phyloP scores from a whole-genome alignment of 75 land plant species.

The Isoetes taiwanensis region DNA sequence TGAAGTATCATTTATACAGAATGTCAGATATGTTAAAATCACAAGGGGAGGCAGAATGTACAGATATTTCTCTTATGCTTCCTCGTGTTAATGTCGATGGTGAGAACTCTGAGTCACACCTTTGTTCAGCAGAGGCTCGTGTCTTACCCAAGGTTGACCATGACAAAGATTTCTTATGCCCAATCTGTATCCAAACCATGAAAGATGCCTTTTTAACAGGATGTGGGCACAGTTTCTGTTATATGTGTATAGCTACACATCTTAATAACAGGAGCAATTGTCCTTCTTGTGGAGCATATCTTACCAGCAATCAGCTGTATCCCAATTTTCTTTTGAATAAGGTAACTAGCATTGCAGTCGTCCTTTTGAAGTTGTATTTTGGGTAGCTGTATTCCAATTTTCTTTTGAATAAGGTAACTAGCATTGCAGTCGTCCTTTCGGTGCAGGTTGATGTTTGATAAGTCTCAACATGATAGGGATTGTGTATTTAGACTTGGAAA shows the following conservation, averaged over 20 bases:
- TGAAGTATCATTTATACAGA: too few species aligned
- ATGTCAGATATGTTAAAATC: too few species aligned
- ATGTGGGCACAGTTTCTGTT: slow-evolving; percentile 96
- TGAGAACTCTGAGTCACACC: too few species aligned
- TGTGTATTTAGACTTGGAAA: background rate
- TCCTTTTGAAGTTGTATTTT: background rate
- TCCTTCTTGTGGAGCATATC: slow-evolving; percentile 67
- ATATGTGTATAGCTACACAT: slow-evolving; percentile 93
- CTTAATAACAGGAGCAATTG: slow-evolving; percentile 82
- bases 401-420: background rate
- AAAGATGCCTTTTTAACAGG: slow-evolving; percentile 89
- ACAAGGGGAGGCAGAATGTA: too few species aligned
- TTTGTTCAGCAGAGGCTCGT: too few species aligned
- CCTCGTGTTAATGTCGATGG: too few species aligned
- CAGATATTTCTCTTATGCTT: too few species aligned
- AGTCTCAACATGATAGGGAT: background rate
- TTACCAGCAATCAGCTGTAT: slow-evolving; percentile 59
- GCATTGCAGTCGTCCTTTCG: background rate
- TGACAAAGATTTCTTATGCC: slow-evolving; percentile 88
- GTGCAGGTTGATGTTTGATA: background rate
- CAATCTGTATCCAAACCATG: slow-evolving; percentile 89
- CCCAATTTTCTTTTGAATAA: slow-evolving; percentile 86
- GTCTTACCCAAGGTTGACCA: slow-evolving; percentile 21
- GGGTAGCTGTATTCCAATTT: background rate
- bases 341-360: slow-evolving; percentile 22